Evolutionary conservation across 2,329 filamentous ascomycete genomes (phyloP), one percentile per base, ranked within the genome.

Genomic region (Fusarium decemcellulare): DNA sequence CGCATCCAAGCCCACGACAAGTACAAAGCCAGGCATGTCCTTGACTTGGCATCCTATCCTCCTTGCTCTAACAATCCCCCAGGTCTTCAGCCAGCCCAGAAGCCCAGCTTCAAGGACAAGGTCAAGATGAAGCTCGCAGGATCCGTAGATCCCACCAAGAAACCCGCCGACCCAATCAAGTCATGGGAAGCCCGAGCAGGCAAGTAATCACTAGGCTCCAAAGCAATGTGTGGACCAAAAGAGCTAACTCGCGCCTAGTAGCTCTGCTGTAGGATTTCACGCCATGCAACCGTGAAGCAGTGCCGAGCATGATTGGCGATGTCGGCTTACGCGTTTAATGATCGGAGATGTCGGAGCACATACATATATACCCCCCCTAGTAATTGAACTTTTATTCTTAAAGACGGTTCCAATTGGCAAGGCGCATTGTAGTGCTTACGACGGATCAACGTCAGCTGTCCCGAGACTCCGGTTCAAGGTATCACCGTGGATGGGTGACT

Each of bases 111-210:
- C 34, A 74, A 72, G 54, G 50, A 67, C 3, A 75, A 67, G 71
- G 54, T 75, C 59, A 67, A 72, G 64, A 56, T 57, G 34, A 75
- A 73, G 59, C 59, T 75, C 6, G 53, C 48, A 14, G 59, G 65
- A 5, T 71, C 71, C 4, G 57, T 68, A 23, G 71, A 74, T 40
- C 73, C 73, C 16, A 55, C 65, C 34, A 69, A 71, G 53, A 72
- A 61, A 55, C 65, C 58, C 5, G 67, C 57, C 14, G 70, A 75
- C 10, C 70, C 71, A 5, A 63, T 58, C 44, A 74, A 74, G 65
- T 73, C 70, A 7, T 75, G 73, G 73, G 73, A 75, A 32, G 73
- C 73, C 8, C 73, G 73, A 54, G 65, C 68, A 46, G 60, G 73
- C 75, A 56, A 66, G 73, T 58, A 10, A 37, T 40, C 48, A 34